Conservation (phyloP, 164 flowering plant species). For the Chloranthus sessilifolius region DNA sequence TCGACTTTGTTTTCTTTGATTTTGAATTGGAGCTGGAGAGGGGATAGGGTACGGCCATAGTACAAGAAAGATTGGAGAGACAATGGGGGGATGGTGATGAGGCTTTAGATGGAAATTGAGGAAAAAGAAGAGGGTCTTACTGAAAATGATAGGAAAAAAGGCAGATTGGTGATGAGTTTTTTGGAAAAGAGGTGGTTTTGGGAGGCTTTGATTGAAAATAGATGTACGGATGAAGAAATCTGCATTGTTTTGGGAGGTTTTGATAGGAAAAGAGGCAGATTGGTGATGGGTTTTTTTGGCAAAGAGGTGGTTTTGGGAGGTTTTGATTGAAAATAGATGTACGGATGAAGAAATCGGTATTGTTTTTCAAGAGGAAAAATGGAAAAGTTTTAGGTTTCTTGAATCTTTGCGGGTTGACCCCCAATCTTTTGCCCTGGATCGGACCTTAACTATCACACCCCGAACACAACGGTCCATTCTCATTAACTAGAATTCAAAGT, state of each 20-base stretch:
- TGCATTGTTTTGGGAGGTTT: too few species aligned
- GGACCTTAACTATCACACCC: too few species aligned
- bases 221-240: conserved; percentile 31
- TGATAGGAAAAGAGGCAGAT: conserved; percentile 15
- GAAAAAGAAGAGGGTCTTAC: conserved; percentile 14
- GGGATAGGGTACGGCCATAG: conserved; percentile 61
- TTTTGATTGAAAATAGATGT: conserved; percentile 27
- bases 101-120: conserved; percentile 4
- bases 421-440: too few species aligned
- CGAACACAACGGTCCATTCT: too few species aligned
- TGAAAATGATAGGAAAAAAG: conserved; percentile 14
- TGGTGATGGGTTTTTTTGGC: conserved; percentile 12
- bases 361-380: too few species aligned
- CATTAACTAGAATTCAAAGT: too few species aligned
- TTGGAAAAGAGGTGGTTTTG: conserved; percentile 10
- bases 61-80: conserved; percentile 26
- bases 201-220: conserved; percentile 31
- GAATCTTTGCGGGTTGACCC: too few species aligned
- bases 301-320: conserved; percentile 22
- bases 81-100: too few species aligned
- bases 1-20: conserved; percentile 75
- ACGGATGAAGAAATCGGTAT: conserved; percentile 33
- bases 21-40: conserved; percentile 54
- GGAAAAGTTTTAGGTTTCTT: too few species aligned
- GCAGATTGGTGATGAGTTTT: conserved; percentile 15